A percentile compares a stretch with the other conserved stretches of the same genome.
phyloP scores from a whole-genome alignment of 176 grass and related monocot genomes.

The Cenchrus fungigraminus region DNA sequence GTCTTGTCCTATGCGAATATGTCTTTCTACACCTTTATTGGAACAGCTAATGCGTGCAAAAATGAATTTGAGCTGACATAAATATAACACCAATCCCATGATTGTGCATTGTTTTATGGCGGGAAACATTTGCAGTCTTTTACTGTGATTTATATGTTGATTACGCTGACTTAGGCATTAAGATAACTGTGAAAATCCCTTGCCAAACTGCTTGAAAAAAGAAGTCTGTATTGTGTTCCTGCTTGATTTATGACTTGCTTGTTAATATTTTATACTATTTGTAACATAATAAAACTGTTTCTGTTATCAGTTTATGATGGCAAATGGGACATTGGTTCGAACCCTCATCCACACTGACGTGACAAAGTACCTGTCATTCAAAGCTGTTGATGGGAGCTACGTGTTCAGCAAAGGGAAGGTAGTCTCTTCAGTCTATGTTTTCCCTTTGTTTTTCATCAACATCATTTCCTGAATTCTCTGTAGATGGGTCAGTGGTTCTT shows the following conservation, averaged over 20 bases:
- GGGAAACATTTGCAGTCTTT: conserved; percentile 7
- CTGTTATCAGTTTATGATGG: conserved; percentile 88
- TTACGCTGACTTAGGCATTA: not conserved
- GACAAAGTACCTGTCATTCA: conserved; percentile 90
- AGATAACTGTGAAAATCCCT: conserved; percentile 4
- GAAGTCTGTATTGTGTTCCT: not conserved
- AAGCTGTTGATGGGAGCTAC: conserved; percentile 91
- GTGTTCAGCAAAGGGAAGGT: conserved; percentile 98
- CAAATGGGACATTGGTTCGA: conserved; percentile 89
- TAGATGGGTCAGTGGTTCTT: not conserved
- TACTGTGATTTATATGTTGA: not conserved
- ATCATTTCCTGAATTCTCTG: not conserved
- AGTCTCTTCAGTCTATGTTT: conserved; percentile 17
- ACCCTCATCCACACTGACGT: conserved; percentile 88
- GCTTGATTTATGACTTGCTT: conserved; percentile 17
- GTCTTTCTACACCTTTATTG: conserved; percentile 32
- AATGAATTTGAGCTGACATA: not conserved
- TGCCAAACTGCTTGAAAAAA: conserved; percentile 12
- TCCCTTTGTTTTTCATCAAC: conserved; percentile 20
- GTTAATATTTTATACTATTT: not conserved
- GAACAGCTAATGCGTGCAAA: not conserved
- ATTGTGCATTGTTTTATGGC: conserved; percentile 16
- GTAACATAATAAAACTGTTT: conserved; percentile 27
- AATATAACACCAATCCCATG: not conserved
- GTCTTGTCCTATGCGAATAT: conserved; percentile 23